phyloP scores from a whole-genome alignment of 352 stramenopile species.

The Pythium coloratum region DNA sequence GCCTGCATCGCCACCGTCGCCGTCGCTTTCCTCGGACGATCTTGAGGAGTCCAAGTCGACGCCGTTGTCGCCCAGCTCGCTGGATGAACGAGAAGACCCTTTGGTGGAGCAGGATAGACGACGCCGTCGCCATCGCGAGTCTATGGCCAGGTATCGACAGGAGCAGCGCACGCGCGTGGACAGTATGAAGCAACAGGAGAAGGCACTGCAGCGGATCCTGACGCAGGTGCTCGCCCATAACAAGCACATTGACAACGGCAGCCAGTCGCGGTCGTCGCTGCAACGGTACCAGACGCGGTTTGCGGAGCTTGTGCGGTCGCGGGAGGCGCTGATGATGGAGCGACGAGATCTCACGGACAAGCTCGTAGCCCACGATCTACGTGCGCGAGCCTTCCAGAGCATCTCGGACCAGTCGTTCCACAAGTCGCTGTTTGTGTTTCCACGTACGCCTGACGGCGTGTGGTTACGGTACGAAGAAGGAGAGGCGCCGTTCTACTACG shows the following conservation, averaged over 20 bases:
- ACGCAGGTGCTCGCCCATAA: conserved; percentile 24
- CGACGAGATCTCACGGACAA: conserved; percentile 4
- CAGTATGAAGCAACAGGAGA: conserved; percentile 16
- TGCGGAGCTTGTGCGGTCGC: conserved; percentile 22
- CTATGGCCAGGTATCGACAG: conserved; percentile 25
- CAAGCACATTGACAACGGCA: conserved; percentile 13
- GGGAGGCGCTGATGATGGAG: conserved; percentile 20
- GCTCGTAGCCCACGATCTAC: conserved; percentile 15
- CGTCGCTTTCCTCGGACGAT: not conserved
- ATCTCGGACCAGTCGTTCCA: conserved; percentile 23
- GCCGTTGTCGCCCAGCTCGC: conserved; percentile 7
- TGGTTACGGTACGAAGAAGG: conserved; percentile 27
- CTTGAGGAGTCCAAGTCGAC: conserved; percentile 3
- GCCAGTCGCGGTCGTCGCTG: not conserved
- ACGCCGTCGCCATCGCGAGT: conserved; percentile 20
- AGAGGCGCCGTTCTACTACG: conserved; percentile 29
- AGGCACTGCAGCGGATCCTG: conserved; percentile 18
- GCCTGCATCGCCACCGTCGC: not conserved
- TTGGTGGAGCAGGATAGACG: conserved; percentile 7
- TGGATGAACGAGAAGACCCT: conserved; percentile 11
- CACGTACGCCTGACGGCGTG: conserved; percentile 19
- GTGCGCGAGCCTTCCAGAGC: conserved; percentile 23
- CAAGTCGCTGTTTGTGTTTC: conserved; percentile 28
- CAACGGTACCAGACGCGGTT: conserved; percentile 17
- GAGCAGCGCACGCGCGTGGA: conserved; percentile 23